Percentiles rank a stretch among this genome's conserved stretches.
Evolutionary conservation across 148 eudicot species (phyloP).

Genomic region (Rhododendron williamsianum): DNA sequence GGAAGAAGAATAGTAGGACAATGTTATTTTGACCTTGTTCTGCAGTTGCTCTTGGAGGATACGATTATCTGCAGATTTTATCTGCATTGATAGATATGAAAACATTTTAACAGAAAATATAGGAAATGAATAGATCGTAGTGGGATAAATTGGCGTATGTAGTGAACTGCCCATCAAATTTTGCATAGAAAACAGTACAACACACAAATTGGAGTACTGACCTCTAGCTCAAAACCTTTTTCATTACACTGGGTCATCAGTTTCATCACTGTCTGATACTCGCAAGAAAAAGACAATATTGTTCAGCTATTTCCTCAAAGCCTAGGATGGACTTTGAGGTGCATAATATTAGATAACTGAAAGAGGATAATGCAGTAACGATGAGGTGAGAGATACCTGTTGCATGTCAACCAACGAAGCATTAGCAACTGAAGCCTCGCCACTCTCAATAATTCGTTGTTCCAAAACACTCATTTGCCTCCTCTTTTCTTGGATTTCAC

Average conservation of each 20-base stretch:
- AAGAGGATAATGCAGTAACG: background rate
- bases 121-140: background rate
- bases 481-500: conserved; percentile 76
- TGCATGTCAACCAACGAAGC: conserved; percentile 87
- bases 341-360: background rate
- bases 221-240: conserved; percentile 93
- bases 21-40: conserved; percentile 50
- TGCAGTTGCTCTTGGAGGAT: conserved; percentile 92
- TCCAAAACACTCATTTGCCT: conserved; percentile 85
- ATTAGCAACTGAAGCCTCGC: conserved; percentile 78
- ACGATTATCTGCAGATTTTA: conserved; percentile 86
- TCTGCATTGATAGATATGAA: conserved; percentile 36
- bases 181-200: background rate
- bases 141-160: background rate
- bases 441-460: conserved; percentile 72
- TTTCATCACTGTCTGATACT: conserved; percentile 60
- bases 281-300: conserved; percentile 11
- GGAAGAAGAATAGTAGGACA: background rate
- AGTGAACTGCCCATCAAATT: background rate
- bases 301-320: conserved; percentile 5
- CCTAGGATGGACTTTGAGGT: background rate
- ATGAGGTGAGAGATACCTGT: conserved; percentile 45
- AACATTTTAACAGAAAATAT: background rate
- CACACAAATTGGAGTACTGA: conserved; percentile 17
- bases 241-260: conserved; percentile 85